Percentiles rank a stretch among this genome's conserved stretches.
phyloP scores from a whole-genome alignment of 2,329 filamentous ascomycete species.

The Cercospora sesami region DNA sequence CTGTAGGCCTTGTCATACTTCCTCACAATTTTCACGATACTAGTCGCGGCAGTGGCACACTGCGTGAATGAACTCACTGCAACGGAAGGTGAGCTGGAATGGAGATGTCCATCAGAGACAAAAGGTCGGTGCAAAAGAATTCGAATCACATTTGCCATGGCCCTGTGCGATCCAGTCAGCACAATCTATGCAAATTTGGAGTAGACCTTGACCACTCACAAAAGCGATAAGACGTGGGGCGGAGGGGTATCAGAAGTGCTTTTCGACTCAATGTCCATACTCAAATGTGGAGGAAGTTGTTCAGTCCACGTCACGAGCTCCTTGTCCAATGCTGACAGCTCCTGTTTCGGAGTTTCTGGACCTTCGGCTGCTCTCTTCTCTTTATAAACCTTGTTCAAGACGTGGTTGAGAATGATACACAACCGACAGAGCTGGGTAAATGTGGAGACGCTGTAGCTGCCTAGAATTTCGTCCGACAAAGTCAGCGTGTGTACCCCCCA shows the following conservation, averaged over 20 bases:
- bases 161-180: neutral
- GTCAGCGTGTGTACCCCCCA: neutral
- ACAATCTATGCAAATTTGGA: neutral
- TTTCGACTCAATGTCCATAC: conserved; percentile 11
- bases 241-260: conserved; percentile 7
- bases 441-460: conserved; percentile 21
- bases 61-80: conserved; percentile 47
- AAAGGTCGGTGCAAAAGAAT: conserved; percentile 59
- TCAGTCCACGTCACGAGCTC: conserved; percentile 14
- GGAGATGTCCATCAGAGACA: conserved; percentile 52
- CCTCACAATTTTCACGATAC: conserved; percentile 48
- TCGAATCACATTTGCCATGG: conserved; percentile 54
- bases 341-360: conserved; percentile 7
- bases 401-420: conserved; percentile 18
- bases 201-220: conserved; percentile 15
- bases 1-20: conserved; percentile 51
- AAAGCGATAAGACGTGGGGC: conserved; percentile 18
- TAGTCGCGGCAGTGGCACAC: conserved; percentile 50
- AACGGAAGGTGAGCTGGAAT: conserved; percentile 43
- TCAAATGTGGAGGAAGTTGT: conserved; percentile 14
- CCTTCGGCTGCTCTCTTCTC: conserved; percentile 11
- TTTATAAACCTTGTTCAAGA: conserved; percentile 19
- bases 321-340: conserved; percentile 12
- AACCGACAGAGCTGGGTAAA: conserved; percentile 18
- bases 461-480: neutral